Conservation (phyloP, 164 flowering plant genomes). For the Paratinospora sagittata region DNA sequence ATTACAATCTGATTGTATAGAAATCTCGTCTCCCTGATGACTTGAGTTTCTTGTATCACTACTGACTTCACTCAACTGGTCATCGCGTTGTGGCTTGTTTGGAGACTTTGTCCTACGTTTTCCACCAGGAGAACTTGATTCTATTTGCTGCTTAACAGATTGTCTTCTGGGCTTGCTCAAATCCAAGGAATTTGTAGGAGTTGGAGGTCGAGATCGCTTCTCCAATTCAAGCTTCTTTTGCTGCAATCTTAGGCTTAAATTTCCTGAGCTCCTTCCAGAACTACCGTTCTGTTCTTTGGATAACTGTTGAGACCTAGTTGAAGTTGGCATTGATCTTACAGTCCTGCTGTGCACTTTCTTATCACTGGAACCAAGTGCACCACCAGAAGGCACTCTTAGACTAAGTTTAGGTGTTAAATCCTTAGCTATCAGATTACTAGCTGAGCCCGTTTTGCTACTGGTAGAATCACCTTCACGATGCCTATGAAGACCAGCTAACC, state of each 20-base stretch:
- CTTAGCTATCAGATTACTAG: constrained; percentile 22
- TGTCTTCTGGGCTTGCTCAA: constrained; percentile 49
- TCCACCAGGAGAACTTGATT: constrained; percentile 64
- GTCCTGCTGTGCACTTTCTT: constrained; percentile 34
- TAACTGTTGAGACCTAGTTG: constrained; percentile 33
- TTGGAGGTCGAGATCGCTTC: constrained; percentile 50
- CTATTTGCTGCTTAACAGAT: constrained; percentile 31
- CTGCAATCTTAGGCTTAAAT: constrained; percentile 65
- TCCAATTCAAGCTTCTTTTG: constrained; percentile 66
- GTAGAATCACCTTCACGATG: constrained; percentile 19
- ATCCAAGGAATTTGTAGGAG: constrained; percentile 44
- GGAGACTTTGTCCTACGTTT: constrained; percentile 35
- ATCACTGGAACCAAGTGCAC: constrained; percentile 24
- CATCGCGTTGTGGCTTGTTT: constrained; percentile 35
- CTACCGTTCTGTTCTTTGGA: constrained; percentile 36
- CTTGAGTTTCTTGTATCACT: constrained; percentile 44
- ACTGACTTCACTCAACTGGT: constrained; percentile 49
- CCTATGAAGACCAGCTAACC: constrained; percentile 25
- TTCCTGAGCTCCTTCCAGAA: constrained; percentile 42
- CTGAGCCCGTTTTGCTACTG: constrained; percentile 18
- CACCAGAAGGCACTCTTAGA: constrained; percentile 19
- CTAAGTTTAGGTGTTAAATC: constrained; percentile 29
- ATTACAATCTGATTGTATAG: constrained; percentile 39
- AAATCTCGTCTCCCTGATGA: constrained; percentile 41
- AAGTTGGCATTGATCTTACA: constrained; percentile 24